Percentiles rank a stretch among this genome's conserved stretches.
These are phyloP conservation scores for Daldinia bambusicola DNA, from an alignment of 495 filamentous ascomycete genomes.

Conservation along the genomic window DNA sequence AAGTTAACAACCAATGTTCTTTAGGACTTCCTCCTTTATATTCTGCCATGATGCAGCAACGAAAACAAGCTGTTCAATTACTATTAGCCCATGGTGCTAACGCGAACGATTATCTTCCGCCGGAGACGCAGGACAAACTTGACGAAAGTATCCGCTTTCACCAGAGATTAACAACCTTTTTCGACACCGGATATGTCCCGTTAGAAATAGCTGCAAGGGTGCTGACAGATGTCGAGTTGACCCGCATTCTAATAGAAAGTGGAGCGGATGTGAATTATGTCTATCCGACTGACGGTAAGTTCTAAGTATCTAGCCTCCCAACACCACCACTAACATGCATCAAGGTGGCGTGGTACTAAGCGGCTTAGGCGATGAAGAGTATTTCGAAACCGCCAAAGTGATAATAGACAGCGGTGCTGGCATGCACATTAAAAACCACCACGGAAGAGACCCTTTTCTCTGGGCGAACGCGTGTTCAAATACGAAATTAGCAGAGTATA, in stretches of 20 bases:
- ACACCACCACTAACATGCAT: background rate
- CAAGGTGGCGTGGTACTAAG: conserved; percentile 17
- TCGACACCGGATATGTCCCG: conserved; percentile 6
- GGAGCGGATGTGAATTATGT: conserved; percentile 18
- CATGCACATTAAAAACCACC: background rate
- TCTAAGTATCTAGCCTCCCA: background rate
- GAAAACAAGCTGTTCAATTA: conserved; percentile 20
- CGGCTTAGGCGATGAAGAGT: conserved; percentile 18
- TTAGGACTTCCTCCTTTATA: conserved; percentile 34
- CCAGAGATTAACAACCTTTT: background rate
- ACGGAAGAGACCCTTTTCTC: conserved; percentile 13
- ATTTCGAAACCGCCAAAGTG: conserved; percentile 23
- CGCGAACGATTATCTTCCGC: conserved; percentile 24
- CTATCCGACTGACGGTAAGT: conserved; percentile 16
- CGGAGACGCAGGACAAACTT: conserved; percentile 9
- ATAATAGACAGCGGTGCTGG: conserved; percentile 22
- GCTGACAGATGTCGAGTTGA: conserved; percentile 15
- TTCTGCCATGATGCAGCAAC: conserved; percentile 27
- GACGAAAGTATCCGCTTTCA: conserved; percentile 11
- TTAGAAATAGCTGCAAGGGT: conserved; percentile 13
- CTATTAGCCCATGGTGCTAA: conserved; percentile 30
- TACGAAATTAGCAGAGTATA: conserved; percentile 5
- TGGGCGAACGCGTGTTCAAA: conserved; percentile 20
- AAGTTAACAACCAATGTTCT: background rate
- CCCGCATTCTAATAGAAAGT: conserved; percentile 19